phyloP scores from a whole-genome alignment of 2,329 filamentous ascomycete genomes.

The Ascochyta rabiei region DNA sequence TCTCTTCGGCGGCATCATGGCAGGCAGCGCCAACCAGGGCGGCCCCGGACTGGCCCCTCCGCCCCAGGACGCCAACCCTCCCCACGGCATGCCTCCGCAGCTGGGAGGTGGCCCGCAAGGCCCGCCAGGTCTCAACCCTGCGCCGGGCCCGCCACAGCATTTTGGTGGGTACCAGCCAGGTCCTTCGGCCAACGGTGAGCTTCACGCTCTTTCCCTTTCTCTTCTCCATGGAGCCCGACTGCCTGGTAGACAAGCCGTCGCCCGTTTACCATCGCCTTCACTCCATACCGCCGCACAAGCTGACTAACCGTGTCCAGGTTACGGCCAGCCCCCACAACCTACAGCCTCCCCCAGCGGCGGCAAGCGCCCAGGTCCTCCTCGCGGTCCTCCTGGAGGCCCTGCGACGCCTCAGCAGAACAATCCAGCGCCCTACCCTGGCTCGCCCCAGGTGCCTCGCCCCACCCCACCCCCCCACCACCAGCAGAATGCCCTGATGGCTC shows the following conservation, averaged over 20 bases:
- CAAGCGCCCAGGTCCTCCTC: conserved; percentile 70
- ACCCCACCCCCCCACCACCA: conserved; percentile 64
- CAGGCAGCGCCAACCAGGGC: conserved; percentile 80
- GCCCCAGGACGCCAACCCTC: conserved; percentile 65
- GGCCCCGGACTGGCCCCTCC: conserved; percentile 81
- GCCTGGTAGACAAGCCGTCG: not conserved
- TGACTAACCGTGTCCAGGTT: conserved; percentile 60
- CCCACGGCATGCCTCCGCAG: conserved; percentile 64
- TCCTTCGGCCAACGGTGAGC: conserved; percentile 66
- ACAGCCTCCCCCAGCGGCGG: conserved; percentile 88
- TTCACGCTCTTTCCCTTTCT: conserved; percentile 18
- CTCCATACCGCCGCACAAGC: not conserved
- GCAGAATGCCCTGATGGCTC: conserved; percentile 28
- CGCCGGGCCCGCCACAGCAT: conserved; percentile 67
- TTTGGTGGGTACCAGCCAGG: conserved; percentile 73
- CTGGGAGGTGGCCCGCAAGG: conserved; percentile 72
- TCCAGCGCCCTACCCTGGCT: conserved; percentile 84
- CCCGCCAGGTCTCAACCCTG: conserved; percentile 67
- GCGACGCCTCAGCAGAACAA: conserved; percentile 93
- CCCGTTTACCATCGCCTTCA: not conserved
- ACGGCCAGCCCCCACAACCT: conserved; percentile 81
- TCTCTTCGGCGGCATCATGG: conserved; percentile 95
- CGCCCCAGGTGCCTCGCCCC: conserved; percentile 80
- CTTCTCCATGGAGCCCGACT: too few relatives aligned
- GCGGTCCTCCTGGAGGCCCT: conserved; percentile 66